These are phyloP conservation scores for Hagleromyces aurorensis DNA, from an alignment of 805 yeast genomes.

Conservation along the genomic window DNA sequence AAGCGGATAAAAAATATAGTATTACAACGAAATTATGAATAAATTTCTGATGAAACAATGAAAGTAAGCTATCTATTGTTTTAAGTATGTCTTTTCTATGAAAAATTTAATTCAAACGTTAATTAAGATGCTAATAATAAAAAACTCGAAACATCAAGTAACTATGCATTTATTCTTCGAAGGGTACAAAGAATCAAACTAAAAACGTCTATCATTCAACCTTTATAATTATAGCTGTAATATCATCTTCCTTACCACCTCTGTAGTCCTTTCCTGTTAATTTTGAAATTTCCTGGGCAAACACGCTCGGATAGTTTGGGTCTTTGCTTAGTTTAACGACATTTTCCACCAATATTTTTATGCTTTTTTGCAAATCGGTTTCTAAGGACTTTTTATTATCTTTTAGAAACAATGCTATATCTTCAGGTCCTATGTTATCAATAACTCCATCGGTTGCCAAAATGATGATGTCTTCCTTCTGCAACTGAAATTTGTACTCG, in stretches of 20 bases:
- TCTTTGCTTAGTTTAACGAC: conserved; percentile 68
- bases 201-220: conserved; percentile 35
- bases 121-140: conserved; percentile 8
- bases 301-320: conserved; percentile 70
- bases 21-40: conserved; percentile 32
- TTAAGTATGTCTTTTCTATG: too few relatives aligned
- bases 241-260: conserved; percentile 96
- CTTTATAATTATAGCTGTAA: conserved; percentile 70
- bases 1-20: conserved; percentile 52
- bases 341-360: conserved; percentile 51
- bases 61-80: conserved; percentile 1
- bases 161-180: too few relatives aligned
- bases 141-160: conserved; percentile 1
- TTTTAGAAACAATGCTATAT: conserved; percentile 58
- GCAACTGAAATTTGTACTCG: conserved; percentile 52
- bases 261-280: conserved; percentile 59
- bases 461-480: conserved; percentile 66
- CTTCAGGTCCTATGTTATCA: conserved; percentile 71
- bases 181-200: too few relatives aligned
- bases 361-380: conserved; percentile 37
- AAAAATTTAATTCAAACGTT: neutral
- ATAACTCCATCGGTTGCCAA: conserved; percentile 93
- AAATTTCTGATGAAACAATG: conserved; percentile 5
- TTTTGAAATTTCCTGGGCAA: conserved; percentile 67
- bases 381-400: conserved; percentile 34